These are phyloP conservation scores for Verticillium tricorpus DNA, from an alignment of 2,329 filamentous ascomycete genomes.

Conservation along the genomic window DNA sequence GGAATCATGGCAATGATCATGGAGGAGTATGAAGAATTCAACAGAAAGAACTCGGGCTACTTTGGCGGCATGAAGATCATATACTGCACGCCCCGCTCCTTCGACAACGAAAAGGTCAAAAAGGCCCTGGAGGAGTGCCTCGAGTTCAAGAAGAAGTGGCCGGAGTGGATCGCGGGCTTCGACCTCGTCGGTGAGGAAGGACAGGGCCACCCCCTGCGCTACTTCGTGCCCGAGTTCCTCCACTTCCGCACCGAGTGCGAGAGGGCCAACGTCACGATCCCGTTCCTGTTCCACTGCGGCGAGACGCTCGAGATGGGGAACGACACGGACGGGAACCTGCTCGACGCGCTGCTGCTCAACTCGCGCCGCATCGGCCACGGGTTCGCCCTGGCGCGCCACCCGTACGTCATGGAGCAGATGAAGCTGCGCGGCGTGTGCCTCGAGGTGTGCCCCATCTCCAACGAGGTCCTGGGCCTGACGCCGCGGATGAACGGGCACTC, in stretches of 20 bases:
- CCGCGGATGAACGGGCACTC: conserved; percentile 61
- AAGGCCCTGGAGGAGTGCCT: conserved; percentile 57
- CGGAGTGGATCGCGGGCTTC: conserved; percentile 61
- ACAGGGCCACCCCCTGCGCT: conserved; percentile 53
- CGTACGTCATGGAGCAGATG: conserved; percentile 61
- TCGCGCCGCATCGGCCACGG: conserved; percentile 71
- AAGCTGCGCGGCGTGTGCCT: conserved; percentile 60
- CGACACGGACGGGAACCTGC: conserved; percentile 62
- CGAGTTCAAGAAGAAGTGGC: conserved; percentile 51
- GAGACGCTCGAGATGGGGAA: conserved; percentile 66
- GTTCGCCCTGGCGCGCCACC: conserved; percentile 64
- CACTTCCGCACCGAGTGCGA: conserved; percentile 51
- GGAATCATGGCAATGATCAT: conserved; percentile 59
- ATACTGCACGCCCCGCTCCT: conserved; percentile 65
- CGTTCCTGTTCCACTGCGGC: conserved; percentile 73
- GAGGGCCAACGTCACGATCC: conserved; percentile 48
- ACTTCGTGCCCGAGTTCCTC: conserved; percentile 51
- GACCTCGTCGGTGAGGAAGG: conserved; percentile 67
- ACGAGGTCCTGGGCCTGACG: conserved; percentile 69
- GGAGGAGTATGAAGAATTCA: conserved; percentile 47
- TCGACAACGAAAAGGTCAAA: conserved; percentile 41
- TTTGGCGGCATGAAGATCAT: conserved; percentile 67
- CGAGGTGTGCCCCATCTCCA: conserved; percentile 75
- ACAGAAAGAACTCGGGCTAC: conserved; percentile 27
- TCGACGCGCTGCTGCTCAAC: conserved; percentile 61